Conservation (phyloP, 306 rosid genomes). For the Trichosanthes truncata region DNA sequence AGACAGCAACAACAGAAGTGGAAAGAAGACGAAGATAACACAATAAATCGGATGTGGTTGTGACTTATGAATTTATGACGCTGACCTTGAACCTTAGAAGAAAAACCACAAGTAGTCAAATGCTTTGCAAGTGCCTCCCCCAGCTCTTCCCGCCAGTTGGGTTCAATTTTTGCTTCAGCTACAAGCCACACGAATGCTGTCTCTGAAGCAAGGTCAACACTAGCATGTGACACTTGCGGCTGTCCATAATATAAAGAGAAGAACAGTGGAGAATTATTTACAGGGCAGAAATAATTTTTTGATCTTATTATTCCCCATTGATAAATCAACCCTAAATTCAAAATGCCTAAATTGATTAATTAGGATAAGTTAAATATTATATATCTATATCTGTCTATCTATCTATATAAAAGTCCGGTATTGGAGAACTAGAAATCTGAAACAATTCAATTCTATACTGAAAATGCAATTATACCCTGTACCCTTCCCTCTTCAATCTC, state of each 20-base stretch:
- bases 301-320: not conserved
- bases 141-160: constrained; percentile 8
- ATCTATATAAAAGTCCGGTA: not conserved
- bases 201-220: constrained; percentile 14
- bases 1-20: not conserved
- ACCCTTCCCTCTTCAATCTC: not conserved
- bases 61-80: not conserved
- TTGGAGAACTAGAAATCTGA: not conserved
- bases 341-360: too few relatives aligned
- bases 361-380: too few relatives aligned
- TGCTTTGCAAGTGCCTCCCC: constrained; percentile 13
- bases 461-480: not conserved
- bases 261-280: not conserved
- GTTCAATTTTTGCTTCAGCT: constrained; percentile 10
- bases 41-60: not conserved
- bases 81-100: constrained; percentile 11
- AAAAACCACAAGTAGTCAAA: constrained; percentile 14
- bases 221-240: constrained; percentile 15
- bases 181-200: constrained; percentile 11
- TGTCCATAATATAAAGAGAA: not conserved
- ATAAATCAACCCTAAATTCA: not conserved
- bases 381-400: too few relatives aligned
- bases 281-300: not conserved
- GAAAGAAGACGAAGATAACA: not conserved
- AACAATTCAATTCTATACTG: not conserved